Conservation (phyloP, 805 yeast genomes). For the Wickerhamomyces sydowiorum region DNA sequence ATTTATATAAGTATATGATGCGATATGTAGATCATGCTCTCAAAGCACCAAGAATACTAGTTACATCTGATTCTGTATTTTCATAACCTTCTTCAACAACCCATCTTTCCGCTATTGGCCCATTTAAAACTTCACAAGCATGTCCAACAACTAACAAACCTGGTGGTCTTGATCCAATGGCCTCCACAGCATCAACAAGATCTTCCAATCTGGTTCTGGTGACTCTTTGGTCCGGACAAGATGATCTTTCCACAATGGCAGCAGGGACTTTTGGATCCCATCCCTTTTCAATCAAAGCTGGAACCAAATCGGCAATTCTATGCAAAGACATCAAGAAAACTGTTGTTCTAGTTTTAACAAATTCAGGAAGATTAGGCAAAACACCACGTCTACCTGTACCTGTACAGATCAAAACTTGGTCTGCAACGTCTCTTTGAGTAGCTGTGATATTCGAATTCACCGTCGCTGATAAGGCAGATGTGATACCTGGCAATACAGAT, state of each 20-base stretch:
- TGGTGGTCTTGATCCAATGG: constrained; percentile 86
- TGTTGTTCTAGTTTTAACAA: constrained; percentile 67
- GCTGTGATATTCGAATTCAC: constrained; percentile 80
- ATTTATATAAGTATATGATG: too few species aligned
- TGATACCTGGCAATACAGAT: constrained; percentile 76
- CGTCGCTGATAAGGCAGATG: constrained; percentile 88
- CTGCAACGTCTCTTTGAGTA: constrained; percentile 88
- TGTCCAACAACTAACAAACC: constrained; percentile 81
- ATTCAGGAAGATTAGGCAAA: constrained; percentile 73
- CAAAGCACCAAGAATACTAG: not conserved
- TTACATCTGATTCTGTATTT: constrained; percentile 8
- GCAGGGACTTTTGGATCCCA: constrained; percentile 78
- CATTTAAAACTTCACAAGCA: constrained; percentile 53
- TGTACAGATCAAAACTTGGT: constrained; percentile 88
- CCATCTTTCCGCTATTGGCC: constrained; percentile 19
- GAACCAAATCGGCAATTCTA: constrained; percentile 45
- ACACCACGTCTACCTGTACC: constrained; percentile 91
- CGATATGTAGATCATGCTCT: too few species aligned
- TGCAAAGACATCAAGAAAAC: constrained; percentile 89
- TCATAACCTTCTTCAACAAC: constrained; percentile 31
- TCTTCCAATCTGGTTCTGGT: constrained; percentile 65
- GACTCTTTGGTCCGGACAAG: constrained; percentile 88
- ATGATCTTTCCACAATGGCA: constrained; percentile 84
- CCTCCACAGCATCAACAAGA: constrained; percentile 67
- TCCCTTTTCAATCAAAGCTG: constrained; percentile 43